Evolutionary conservation across 2,329 filamentous ascomycete species (phyloP), one percentile per base, ranked within the genome.

Genomic region (Aureobasidium melanogenum): DNA sequence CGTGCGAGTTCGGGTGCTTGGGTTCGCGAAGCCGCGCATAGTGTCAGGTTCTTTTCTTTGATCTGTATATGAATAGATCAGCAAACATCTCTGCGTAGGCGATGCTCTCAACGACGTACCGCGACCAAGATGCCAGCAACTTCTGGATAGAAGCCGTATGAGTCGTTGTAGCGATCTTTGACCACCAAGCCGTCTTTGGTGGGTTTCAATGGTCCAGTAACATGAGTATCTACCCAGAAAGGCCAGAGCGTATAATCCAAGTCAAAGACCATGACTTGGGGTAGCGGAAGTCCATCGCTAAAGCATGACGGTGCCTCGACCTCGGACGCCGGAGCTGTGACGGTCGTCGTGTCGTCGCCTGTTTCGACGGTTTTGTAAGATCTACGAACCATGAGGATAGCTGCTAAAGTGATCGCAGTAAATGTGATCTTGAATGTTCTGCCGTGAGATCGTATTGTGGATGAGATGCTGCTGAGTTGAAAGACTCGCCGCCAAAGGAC

Each of bases 201-300:
- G 3, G 74, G 68, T 66, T 85, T 86, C 54, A 96, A 76, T 0
- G 91, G 92, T 7, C 85, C 82, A 26, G 85, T 84, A 68, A 94
- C 88, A 75, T 97, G 92, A 3, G 91, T 96, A 78, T 97, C 94
- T 48, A 96, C 87, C 93, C 93, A 97, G 76, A 97, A 97, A 5
- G 92, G 91, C 94, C 93, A 97, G n/a, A 97, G 81, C 0, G 94
- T 97, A 80, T 97, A 97, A 80, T 97, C 93, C 64, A 97, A 84
- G 73, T 97, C 94, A 77, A 97, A 97, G 65, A 94, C 89, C 68
- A 97, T 82, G 67, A 96, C 82, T 64, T 87, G 85, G 0, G 92
- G 92, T 1, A 96, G 82, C 0, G 91, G 89, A 0, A 85, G 82
- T 44, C 84, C 81, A 66, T 87, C 84, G 63, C 76, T 83, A 74